Evolutionary conservation across 352 stramenopile genomes (phyloP).

Genomic region (Globisporangium okanoganense): DNA sequence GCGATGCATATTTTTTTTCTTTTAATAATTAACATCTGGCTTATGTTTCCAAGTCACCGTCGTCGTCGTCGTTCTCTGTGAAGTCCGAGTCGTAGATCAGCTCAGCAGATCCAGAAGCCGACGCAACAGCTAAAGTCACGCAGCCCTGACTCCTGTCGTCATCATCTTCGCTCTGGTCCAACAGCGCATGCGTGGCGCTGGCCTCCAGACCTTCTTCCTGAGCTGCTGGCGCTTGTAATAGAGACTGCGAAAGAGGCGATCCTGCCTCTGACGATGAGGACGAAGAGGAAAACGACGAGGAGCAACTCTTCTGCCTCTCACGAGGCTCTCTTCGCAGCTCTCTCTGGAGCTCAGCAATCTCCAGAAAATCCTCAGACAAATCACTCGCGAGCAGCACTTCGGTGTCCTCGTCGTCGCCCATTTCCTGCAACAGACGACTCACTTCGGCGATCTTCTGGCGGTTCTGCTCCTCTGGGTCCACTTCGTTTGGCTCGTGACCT

Average conservation of each 20-base stretch:
- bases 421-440: constrained; percentile 19
- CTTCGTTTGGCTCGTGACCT: neutral
- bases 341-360: constrained; percentile 16
- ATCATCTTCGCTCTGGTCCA: neutral
- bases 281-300: neutral
- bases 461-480: constrained; percentile 1
- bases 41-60: neutral
- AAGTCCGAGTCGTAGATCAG: constrained; percentile 26
- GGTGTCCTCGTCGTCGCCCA: constrained; percentile 18
- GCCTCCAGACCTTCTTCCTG: neutral
- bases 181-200: neutral
- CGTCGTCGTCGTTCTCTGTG: constrained; percentile 9
- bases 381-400: constrained; percentile 22
- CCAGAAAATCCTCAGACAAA: constrained; percentile 31
- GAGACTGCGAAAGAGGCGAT: neutral
- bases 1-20: neutral
- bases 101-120: neutral
- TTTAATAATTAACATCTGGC: neutral
- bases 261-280: neutral
- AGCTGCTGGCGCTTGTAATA: neutral
- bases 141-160: neutral
- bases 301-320: neutral
- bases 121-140: too few species aligned
- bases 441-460: constrained; percentile 19
- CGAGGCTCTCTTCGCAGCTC: neutral